Base-by-base conservation (phyloP, 1,284 basidiomycete species). In the Ceratobasidium sp. region DNA sequence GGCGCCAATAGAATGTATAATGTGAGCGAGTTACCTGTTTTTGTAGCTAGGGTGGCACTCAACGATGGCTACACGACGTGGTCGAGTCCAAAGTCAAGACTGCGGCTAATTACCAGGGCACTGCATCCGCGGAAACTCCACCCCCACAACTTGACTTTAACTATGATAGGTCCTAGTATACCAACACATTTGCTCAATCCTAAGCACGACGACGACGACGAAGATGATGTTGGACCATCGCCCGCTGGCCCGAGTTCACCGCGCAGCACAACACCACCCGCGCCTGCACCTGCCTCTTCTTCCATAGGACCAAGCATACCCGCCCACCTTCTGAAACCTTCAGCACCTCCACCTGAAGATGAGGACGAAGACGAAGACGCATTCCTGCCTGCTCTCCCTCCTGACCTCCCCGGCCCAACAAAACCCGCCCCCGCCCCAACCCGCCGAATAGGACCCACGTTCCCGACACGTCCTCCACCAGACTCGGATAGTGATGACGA, bases 381-480 rank as follows among this genome's bases (percentile, higher is more conserved):
- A 74, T 90, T 89, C 77, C 82, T 81, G 4, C 90, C 90, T 5
- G 85, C 85, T 11, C 82, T 91, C 18, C 91, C 91, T 11, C 91
- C 91, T 46, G 88, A 89, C 63, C 81, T 89, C 41, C 78, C 79
- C 30, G 82, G 82, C 26, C 79, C 72, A 7, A n/a, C 43, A 30
- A 47, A 28, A 35, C 26, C 43, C 23, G 32, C 58, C 7, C 21
- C 55, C 26, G 28, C 49, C 47, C 57, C 26, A 8, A 18, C 49
- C 44, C 26, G 57, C 55, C 62, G 38, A 55, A 52, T 58, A 63
- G 75, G 75, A 47, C 73, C 73, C 18, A 64, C 77, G 21, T 73
- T 84, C 26, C 82, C 85, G 21, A 76, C 80, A 8, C 76, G 77
- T 26, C 74, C 79, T 35, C 79, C 54, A 18, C 32, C 58, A 66